phyloP scores from a whole-genome alignment of 2,329 filamentous ascomycete genomes.

The Alternaria infectoria region DNA sequence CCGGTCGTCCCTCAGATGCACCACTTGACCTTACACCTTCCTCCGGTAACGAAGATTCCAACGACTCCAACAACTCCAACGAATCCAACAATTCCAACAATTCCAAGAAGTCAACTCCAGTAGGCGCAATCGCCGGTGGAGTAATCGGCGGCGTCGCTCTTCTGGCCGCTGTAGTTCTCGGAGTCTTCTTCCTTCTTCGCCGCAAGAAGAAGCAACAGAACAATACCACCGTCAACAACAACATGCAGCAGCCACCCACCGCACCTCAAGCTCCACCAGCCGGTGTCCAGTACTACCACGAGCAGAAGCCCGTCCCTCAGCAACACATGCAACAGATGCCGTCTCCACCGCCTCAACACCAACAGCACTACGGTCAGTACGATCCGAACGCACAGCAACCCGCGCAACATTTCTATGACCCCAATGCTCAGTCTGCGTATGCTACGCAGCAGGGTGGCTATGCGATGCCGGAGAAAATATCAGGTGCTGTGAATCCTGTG shows the following conservation, averaged over 20 bases:
- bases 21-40: not conserved
- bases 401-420: conserved; percentile 8
- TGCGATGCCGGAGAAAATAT: conserved; percentile 8
- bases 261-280: not conserved
- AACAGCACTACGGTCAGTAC: conserved; percentile 3
- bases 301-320: conserved; percentile 6
- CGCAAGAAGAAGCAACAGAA: conserved; percentile 13
- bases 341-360: not conserved
- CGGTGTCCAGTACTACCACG: conserved; percentile 12
- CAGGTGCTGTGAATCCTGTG: not conserved
- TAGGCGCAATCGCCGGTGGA: conserved; percentile 28
- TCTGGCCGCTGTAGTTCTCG: conserved; percentile 18
- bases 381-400: conserved; percentile 6
- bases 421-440: conserved; percentile 8
- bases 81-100: not conserved
- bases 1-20: not conserved
- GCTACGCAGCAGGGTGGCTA: conserved; percentile 2
- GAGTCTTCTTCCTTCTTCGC: conserved; percentile 15
- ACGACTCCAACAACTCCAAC: not conserved
- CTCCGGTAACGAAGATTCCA: not conserved
- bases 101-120: conserved; percentile 6
- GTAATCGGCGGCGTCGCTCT: conserved; percentile 24
- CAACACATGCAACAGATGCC: conserved; percentile 9
- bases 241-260: not conserved
- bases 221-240: not conserved